Conservation (phyloP, 1,139 yeast species). For the Saccharomyces pastorianus region DNA sequence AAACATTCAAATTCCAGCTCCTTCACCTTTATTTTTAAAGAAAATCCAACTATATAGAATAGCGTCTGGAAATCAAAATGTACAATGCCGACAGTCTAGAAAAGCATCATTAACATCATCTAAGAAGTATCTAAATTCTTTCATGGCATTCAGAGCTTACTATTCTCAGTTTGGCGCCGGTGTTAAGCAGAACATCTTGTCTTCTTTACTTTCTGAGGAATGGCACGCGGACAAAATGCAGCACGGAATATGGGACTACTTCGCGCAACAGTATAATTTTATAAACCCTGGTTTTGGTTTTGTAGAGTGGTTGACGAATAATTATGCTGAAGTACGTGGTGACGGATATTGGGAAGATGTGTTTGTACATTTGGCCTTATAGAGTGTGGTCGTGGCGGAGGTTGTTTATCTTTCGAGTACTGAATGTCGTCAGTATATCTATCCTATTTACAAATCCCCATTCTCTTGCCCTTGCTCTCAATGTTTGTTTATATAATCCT, state of each 20-base stretch:
- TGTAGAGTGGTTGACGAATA: constrained; percentile 1
- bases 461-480: background rate
- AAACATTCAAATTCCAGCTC: too few species aligned
- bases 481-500: background rate
- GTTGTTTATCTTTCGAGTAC: constrained; percentile 1
- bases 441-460: background rate
- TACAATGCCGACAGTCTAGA: background rate
- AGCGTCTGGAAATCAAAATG: background rate
- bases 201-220: constrained; percentile 27
- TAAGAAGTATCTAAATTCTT: constrained; percentile 9
- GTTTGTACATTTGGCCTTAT: constrained; percentile 1
- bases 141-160: constrained; percentile 20
- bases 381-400: constrained; percentile 1
- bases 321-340: constrained; percentile 1
- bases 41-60: too few species aligned
- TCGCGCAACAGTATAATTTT: constrained; percentile 1
- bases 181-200: constrained; percentile 9
- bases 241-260: constrained; percentile 38
- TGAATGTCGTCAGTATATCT: background rate
- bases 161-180: constrained; percentile 15
- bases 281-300: constrained; percentile 1
- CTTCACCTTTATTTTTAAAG: too few species aligned
- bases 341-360: constrained; percentile 1
- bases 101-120: background rate
- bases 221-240: constrained; percentile 50